These are phyloP conservation scores for Oenanthe sinensis DNA, from an alignment of 129 eudicot genomes.

Conservation along the genomic window DNA sequence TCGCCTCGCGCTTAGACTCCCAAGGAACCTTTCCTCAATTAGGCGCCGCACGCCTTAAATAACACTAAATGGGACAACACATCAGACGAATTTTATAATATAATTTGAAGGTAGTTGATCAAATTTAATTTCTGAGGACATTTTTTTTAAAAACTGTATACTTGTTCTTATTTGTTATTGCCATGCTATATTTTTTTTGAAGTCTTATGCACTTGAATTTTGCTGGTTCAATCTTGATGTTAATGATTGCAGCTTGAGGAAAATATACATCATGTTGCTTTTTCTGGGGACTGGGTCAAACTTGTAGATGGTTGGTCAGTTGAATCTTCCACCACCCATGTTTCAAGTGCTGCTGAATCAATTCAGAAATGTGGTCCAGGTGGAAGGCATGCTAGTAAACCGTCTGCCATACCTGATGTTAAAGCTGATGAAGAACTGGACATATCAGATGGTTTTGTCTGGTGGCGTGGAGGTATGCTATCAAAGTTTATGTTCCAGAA, in stretches of 20 bases:
- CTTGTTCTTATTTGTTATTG: neutral
- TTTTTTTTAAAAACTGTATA: neutral
- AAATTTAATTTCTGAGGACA: neutral
- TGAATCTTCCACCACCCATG: slow-evolving; percentile 46
- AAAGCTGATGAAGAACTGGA: slow-evolving; percentile 43
- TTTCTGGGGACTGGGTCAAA: slow-evolving; percentile 79
- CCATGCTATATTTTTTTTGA: neutral
- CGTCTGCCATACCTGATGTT: slow-evolving; percentile 34
- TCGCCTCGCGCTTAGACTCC: neutral
- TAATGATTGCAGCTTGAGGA: slow-evolving; percentile 63
- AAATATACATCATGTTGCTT: slow-evolving; percentile 50
- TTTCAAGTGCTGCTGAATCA: slow-evolving; percentile 32
- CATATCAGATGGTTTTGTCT: slow-evolving; percentile 34
- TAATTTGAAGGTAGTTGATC: neutral
- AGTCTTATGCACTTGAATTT: slow-evolving; percentile 6
- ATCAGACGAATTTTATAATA: neutral
- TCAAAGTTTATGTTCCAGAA: slow-evolving; percentile 61
- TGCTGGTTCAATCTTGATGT: slow-evolving; percentile 12
- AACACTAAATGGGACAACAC: neutral
- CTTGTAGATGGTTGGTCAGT: slow-evolving; percentile 46
- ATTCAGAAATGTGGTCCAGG: slow-evolving; percentile 73
- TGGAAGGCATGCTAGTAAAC: slow-evolving; percentile 58
- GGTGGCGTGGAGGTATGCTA: slow-evolving; percentile 91
- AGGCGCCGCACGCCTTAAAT: neutral
- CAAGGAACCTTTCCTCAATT: neutral